These are phyloP conservation scores for Diaporthe eres DNA, from an alignment of 2,329 filamentous ascomycete genomes.

Conservation along the genomic window DNA sequence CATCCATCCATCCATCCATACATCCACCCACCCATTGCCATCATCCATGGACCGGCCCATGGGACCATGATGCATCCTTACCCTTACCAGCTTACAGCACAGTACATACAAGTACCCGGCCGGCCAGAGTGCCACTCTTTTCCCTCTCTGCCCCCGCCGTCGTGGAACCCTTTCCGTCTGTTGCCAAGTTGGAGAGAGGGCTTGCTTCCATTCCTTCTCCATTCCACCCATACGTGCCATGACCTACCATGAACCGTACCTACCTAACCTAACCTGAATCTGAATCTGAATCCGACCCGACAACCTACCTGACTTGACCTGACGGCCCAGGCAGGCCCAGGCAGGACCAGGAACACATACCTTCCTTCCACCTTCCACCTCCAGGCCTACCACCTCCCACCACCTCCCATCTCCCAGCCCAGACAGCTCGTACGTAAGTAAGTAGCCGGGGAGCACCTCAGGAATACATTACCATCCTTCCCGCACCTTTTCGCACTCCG, in stretches of 20 bases:
- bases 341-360: constrained; percentile 15
- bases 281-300: constrained; percentile 14
- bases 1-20: constrained; percentile 24
- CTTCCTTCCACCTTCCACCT: constrained; percentile 6
- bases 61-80: constrained; percentile 30
- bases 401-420: not conserved
- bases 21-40: constrained; percentile 13
- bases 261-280: constrained; percentile 28
- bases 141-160: not conserved
- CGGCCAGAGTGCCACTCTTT: not conserved
- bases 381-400: not conserved
- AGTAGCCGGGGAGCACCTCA: not conserved
- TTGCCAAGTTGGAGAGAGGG: constrained; percentile 29
- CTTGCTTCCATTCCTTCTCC: constrained; percentile 28
- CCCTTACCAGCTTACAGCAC: constrained; percentile 26
- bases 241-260: constrained; percentile 8
- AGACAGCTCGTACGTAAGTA: constrained; percentile 23
- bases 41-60: constrained; percentile 26
- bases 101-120: constrained; percentile 3
- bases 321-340: constrained; percentile 6
- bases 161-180: constrained; percentile 26
- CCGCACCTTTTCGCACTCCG: constrained; percentile 25
- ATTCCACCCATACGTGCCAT: constrained; percentile 21
- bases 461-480: constrained; percentile 36
- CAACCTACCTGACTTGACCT: constrained; percentile 26